phyloP scores from a whole-genome alignment of 148 eudicot species.

The Rhododendron ferrugineum region DNA sequence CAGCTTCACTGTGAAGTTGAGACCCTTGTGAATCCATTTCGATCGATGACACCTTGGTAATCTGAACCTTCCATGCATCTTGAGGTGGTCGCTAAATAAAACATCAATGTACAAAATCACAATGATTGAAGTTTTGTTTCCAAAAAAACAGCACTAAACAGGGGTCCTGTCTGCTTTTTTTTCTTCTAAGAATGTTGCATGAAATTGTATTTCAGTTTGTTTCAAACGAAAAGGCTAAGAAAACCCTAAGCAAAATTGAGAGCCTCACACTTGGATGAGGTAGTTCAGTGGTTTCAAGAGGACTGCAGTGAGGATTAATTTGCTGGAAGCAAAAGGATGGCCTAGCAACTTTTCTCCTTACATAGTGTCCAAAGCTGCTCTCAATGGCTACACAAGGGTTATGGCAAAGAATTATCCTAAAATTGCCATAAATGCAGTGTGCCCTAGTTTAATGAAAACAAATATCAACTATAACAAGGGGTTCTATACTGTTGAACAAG shows the following conservation, averaged over 20 bases:
- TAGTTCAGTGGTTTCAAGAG: constrained; percentile 20
- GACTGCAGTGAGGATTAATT: constrained; percentile 28
- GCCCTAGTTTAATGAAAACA: constrained; percentile 3
- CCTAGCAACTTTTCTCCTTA: constrained; percentile 1
- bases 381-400: constrained; percentile 11
- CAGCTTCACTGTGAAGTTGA: no score
- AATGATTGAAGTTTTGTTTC: no score
- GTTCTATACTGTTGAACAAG: constrained; percentile 1
- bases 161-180: not conserved
- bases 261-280: constrained; percentile 32
- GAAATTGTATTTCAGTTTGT: not conserved
- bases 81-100: no score
- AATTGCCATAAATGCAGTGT: constrained; percentile 1
- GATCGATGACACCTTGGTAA: no score
- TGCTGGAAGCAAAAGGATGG: constrained; percentile 19
- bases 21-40: no score
- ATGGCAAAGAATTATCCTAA: not conserved
- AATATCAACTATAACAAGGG: not conserved
- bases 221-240: constrained; percentile 12
- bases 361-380: constrained; percentile 16
- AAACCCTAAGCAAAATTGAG: not conserved
- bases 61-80: no score
- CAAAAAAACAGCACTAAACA: no score
- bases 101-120: no score
- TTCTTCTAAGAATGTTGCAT: not conserved